A percentile compares a stretch with the other conserved stretches of the same genome.
phyloP scores from a whole-genome alignment of 2,329 filamentous ascomycete genomes.

The Trichoderma endophyticum region DNA sequence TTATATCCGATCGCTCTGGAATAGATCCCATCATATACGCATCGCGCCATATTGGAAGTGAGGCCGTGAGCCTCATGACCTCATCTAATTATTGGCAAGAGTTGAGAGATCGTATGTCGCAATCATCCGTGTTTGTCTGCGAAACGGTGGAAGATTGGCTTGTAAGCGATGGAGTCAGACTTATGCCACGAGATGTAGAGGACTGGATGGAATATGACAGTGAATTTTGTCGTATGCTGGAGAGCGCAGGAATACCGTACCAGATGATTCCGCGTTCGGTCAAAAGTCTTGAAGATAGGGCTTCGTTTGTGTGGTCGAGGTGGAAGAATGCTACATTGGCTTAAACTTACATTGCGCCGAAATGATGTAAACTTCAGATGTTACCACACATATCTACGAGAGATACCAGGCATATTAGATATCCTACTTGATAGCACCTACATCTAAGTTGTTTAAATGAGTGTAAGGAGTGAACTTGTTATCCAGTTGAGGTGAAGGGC shows the following conservation, averaged over 20 bases:
- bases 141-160: constrained; percentile 25
- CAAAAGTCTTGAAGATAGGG: constrained; percentile 6
- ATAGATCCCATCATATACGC: constrained; percentile 43
- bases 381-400: rapidly evolving
- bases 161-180: constrained; percentile 11
- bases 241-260: background rate
- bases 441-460: background rate
- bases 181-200: constrained; percentile 13
- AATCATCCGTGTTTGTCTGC: constrained; percentile 37
- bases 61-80: constrained; percentile 27
- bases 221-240: constrained; percentile 5
- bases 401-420: background rate
- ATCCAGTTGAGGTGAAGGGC: background rate
- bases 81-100: constrained; percentile 28
- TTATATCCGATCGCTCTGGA: constrained; percentile 43
- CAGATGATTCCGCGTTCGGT: background rate
- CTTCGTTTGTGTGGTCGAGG: constrained; percentile 10
- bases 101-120: constrained; percentile 33
- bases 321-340: background rate
- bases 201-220: constrained; percentile 12
- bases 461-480: background rate
- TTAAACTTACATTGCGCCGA: background rate
- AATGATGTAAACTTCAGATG: background rate
- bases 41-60: constrained; percentile 28
- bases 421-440: too few species aligned